A percentile compares a stretch with the other conserved stretches of the same genome.
These are phyloP conservation scores for Fusarium armeniacum DNA, from an alignment of 2,329 filamentous ascomycete genomes.

Conservation along the genomic window DNA sequence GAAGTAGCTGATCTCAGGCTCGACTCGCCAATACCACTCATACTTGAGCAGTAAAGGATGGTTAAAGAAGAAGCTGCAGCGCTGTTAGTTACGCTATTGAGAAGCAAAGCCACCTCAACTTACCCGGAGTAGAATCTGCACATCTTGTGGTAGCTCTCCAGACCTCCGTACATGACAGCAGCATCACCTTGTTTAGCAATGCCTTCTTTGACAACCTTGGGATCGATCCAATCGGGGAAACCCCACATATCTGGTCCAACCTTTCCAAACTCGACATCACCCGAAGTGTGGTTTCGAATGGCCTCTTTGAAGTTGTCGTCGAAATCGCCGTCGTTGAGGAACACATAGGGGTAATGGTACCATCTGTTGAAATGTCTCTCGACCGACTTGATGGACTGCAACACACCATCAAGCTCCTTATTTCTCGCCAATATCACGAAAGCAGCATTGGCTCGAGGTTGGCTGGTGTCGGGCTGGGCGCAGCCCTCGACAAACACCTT, in stretches of 20 bases:
- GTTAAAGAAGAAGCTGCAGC: slow-evolving; percentile 88
- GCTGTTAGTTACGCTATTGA: slow-evolving; percentile 42
- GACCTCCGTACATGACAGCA: slow-evolving; percentile 98
- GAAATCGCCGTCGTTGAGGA: slow-evolving; percentile 97
- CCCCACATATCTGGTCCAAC: slow-evolving; percentile 95
- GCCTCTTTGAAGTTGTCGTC: slow-evolving; percentile 93
- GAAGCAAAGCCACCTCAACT: slow-evolving; percentile 50
- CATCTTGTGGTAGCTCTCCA: slow-evolving; percentile 99
- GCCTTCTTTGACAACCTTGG: slow-evolving; percentile 93
- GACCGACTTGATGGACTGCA: slow-evolving; percentile 97
- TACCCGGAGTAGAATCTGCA: slow-evolving; percentile 99
- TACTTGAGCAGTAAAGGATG: slow-evolving; percentile 95
- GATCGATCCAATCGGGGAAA: slow-evolving; percentile 95
- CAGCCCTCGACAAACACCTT: slow-evolving; percentile 96
- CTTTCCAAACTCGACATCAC: slow-evolving; percentile 90
- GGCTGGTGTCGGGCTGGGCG: slow-evolving; percentile 81
- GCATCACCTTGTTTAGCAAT: slow-evolving; percentile 96
- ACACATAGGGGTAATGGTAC: slow-evolving; percentile 99
- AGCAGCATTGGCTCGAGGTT: slow-evolving; percentile 89
- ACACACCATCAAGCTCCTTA: slow-evolving; percentile 94
- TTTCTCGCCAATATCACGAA: slow-evolving; percentile 97
- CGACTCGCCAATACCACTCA: slow-evolving; percentile 99
- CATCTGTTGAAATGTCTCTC: slow-evolving; percentile 99
- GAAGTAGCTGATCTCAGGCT: slow-evolving; percentile 99
- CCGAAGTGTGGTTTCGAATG: slow-evolving; percentile 90